A percentile compares a stretch with the other conserved stretches of the same genome.
phyloP scores from a whole-genome alignment of 129 eudicot species.

The Heracleum sosnowskyi region DNA sequence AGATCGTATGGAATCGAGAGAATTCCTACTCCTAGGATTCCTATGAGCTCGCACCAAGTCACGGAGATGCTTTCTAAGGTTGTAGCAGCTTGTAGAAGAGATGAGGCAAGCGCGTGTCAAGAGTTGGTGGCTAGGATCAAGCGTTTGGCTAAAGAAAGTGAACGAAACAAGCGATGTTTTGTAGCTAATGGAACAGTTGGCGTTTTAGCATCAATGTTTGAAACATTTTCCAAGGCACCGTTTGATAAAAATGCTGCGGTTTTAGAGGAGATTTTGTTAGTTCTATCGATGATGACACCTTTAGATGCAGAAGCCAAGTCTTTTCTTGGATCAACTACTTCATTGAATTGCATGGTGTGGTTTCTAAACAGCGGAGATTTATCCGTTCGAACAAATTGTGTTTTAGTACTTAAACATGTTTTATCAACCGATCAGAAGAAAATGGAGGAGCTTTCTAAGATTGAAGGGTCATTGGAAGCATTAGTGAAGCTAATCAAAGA shows the following conservation, averaged over 20 bases:
- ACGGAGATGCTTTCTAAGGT: slow-evolving; percentile 28
- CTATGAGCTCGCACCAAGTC: slow-evolving; percentile 32
- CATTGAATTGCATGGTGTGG: slow-evolving; percentile 30
- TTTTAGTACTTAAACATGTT: slow-evolving; percentile 29
- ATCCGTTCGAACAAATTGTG: slow-evolving; percentile 36
- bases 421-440: slow-evolving; percentile 24
- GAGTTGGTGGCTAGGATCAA: slow-evolving; percentile 39
- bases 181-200: slow-evolving; percentile 24
- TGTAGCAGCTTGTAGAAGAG: slow-evolving; percentile 11
- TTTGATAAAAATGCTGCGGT: not conserved
- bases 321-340: slow-evolving; percentile 29
- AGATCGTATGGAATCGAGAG: slow-evolving; percentile 44
- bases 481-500: slow-evolving; percentile 34
- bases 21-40: slow-evolving; percentile 52
- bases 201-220: slow-evolving; percentile 29
- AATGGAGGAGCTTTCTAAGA: slow-evolving; percentile 15
- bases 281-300: slow-evolving; percentile 28
- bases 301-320: slow-evolving; percentile 29
- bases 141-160: slow-evolving; percentile 33
- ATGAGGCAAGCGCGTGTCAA: slow-evolving; percentile 24
- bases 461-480: slow-evolving; percentile 42
- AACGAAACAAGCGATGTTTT: slow-evolving; percentile 38
- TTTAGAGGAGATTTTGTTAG: slow-evolving; percentile 40
- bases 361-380: slow-evolving; percentile 29
- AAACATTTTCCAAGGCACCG: slow-evolving; percentile 23